Base-by-base conservation (phyloP, 140 eudicot genomes). In the Oenanthe javanica region DNA sequence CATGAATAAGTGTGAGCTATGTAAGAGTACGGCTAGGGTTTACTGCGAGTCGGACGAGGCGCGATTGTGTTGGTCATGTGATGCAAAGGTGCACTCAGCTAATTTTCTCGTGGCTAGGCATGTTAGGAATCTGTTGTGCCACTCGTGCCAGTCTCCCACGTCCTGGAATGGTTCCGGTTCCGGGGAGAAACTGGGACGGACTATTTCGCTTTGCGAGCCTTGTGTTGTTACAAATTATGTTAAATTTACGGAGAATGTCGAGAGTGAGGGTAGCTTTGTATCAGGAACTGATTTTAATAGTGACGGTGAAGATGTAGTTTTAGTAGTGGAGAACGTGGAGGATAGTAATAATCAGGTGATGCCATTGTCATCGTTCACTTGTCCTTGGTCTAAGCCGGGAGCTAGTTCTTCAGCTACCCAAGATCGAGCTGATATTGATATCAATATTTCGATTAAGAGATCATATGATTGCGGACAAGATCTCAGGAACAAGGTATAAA, bases 21-120 rank as follows among this genome's bases (percentile, higher is more conserved):
- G 89, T 63, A 79, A 78, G 42, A 51, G 27, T 45, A n/a, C 31
- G 42, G 86, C 89, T 0, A 70, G 79, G 77, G 83, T 86, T 40
- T 80, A 82, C 74, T 86, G 89, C 23, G 86, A 75, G 14, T 86
- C 89, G 5, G 89, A 86, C 55, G 78, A 82, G 46, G 88, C 88
- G 51, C 78, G 78, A n/a, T 67, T 85, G 64, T 85, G 88, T 23
- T 82, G 79, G 85, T 55, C 67, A 61, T 86, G 89, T 72, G 89
- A 86, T 45, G 77, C 82, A 0, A 86, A 77, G 47, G 86, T 86
- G 50, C 89, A 86, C 83, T 78, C 86, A 0, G 89, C 89, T 6
- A 86, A 86, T 57, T 86, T 86, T 67, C 84, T 86, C 0, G 89
- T 83, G 31, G 84, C 89, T 2, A 79, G 80, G 69, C 89, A 86